Percentiles rank a stretch among this genome's conserved stretches.
phyloP scores from a whole-genome alignment of 2,329 filamentous ascomycete genomes.

The Trichoderma hamatum region DNA sequence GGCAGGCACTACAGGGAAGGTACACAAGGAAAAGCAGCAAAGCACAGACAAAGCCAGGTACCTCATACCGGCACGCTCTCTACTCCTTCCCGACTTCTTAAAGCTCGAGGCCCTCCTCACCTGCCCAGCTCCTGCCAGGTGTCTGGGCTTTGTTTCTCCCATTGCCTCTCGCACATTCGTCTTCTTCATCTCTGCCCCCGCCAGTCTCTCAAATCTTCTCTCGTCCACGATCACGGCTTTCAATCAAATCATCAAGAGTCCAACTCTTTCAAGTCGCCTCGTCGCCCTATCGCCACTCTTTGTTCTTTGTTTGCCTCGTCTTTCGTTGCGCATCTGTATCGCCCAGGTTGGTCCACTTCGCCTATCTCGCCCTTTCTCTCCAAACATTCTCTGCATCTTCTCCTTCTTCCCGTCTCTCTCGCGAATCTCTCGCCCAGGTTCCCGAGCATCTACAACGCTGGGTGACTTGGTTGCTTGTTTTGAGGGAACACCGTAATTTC shows the following conservation, averaged over 20 bases:
- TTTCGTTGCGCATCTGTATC: constrained; percentile 31
- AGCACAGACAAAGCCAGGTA: neutral
- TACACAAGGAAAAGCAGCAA: neutral
- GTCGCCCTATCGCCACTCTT: constrained; percentile 28
- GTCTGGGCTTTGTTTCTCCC: neutral
- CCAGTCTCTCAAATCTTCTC: neutral
- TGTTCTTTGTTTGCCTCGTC: constrained; percentile 34
- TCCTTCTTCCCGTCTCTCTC: constrained; percentile 9
- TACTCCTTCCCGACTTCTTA: constrained; percentile 15
- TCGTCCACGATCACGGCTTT: constrained; percentile 18
- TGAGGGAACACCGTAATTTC: constrained; percentile 27
- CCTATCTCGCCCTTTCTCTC: constrained; percentile 8
- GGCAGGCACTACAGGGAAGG: constrained; percentile 1
- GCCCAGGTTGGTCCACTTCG: constrained; percentile 29
- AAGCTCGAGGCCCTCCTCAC: constrained; percentile 9
- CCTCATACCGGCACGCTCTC: neutral
- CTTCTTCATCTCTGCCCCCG: neutral
- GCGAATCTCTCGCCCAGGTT: constrained; percentile 3
- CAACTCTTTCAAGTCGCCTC: constrained; percentile 20
- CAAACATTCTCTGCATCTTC: constrained; percentile 13
- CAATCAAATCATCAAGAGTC: constrained; percentile 13
- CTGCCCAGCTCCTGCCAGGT: neutral
- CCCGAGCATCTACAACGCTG: constrained; percentile 20
- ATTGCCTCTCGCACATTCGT: neutral
- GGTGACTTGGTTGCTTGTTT: constrained; percentile 7